These are phyloP conservation scores for Rugonectria rugulosa DNA, from an alignment of 2,329 filamentous ascomycete species.

Conservation along the genomic window DNA sequence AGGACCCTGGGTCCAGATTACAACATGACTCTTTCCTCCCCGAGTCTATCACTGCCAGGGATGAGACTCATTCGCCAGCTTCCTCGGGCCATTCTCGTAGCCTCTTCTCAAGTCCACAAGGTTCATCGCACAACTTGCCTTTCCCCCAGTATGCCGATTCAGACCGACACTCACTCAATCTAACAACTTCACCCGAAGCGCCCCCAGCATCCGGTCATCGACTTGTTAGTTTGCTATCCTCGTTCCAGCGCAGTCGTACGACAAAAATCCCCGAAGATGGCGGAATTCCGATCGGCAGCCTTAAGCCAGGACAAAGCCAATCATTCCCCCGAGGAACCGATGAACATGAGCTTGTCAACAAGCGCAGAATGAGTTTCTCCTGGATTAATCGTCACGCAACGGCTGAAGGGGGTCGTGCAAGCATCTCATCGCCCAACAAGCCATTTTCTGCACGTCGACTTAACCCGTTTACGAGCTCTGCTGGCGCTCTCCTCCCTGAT, in stretches of 20 bases:
- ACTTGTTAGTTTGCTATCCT: constrained; percentile 64
- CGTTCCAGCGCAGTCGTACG: constrained; percentile 66
- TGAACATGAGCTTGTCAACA: constrained; percentile 62
- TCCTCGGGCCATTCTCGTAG: constrained; percentile 66
- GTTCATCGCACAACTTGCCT: constrained; percentile 65
- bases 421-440: constrained; percentile 42
- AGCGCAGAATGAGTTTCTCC: constrained; percentile 65
- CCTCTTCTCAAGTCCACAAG: constrained; percentile 68
- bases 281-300: constrained; percentile 70
- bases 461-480: constrained; percentile 60
- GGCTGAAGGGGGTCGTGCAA: constrained; percentile 47
- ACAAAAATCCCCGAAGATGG: constrained; percentile 61
- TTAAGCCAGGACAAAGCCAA: constrained; percentile 77
- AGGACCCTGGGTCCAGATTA: constrained; percentile 64
- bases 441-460: constrained; percentile 52
- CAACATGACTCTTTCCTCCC: constrained; percentile 37
- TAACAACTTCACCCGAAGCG: constrained; percentile 50
- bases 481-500: constrained; percentile 58
- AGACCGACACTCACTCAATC: constrained; percentile 53
- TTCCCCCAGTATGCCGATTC: constrained; percentile 59
- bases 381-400: constrained; percentile 67
- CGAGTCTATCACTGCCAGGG: constrained; percentile 40
- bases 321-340: constrained; percentile 74
- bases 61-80: constrained; percentile 64
- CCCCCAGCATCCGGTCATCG: constrained; percentile 43